A percentile compares a stretch with the other conserved stretches of the same genome.
Evolutionary conservation across 2,329 filamentous ascomycete genomes (phyloP).

Genomic region (Amauroascus niger): DNA sequence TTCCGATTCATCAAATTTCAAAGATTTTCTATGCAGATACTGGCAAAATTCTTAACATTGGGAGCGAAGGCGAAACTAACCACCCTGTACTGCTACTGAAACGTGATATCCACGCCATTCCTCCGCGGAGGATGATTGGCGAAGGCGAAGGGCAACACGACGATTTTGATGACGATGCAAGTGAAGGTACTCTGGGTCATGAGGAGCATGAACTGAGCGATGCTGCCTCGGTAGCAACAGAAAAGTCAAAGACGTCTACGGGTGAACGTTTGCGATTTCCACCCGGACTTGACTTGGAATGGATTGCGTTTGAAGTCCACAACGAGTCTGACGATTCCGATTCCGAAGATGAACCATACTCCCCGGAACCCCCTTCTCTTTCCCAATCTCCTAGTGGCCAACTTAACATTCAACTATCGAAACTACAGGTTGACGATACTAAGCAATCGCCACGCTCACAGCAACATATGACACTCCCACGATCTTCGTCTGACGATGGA

Average conservation of each 20-base stretch:
- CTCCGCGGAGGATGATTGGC: conserved; percentile 51
- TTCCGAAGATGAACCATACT: conserved; percentile 35
- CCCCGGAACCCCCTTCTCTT: conserved; percentile 20
- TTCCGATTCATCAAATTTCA: conserved; percentile 65
- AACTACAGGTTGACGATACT: conserved; percentile 22
- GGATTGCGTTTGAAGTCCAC: conserved; percentile 84
- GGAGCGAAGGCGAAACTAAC: conserved; percentile 56
- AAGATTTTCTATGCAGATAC: conserved; percentile 93
- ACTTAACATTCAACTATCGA: conserved; percentile 17
- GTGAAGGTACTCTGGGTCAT: conserved; percentile 27
- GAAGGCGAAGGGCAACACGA: conserved; percentile 34
- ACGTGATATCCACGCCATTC: conserved; percentile 55
- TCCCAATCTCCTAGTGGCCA: conserved; percentile 8
- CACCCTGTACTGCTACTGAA: conserved; percentile 67
- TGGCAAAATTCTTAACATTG: conserved; percentile 79
- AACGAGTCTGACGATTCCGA: conserved; percentile 52
- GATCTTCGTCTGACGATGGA: conserved; percentile 9
- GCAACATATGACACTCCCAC: conserved; percentile 43
- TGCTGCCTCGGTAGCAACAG: conserved; percentile 10
- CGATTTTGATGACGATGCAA: conserved; percentile 27
- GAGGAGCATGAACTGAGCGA: conserved; percentile 36
- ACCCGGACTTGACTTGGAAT: conserved; percentile 71
- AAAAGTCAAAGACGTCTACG: conserved; percentile 17
- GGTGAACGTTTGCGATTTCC: conserved; percentile 53
- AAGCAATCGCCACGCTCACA: conserved; percentile 19